A percentile compares a stretch with the other conserved stretches of the same genome.
Conservation (phyloP, 345 rosid genomes). For the Lepidium aucheri region DNA sequence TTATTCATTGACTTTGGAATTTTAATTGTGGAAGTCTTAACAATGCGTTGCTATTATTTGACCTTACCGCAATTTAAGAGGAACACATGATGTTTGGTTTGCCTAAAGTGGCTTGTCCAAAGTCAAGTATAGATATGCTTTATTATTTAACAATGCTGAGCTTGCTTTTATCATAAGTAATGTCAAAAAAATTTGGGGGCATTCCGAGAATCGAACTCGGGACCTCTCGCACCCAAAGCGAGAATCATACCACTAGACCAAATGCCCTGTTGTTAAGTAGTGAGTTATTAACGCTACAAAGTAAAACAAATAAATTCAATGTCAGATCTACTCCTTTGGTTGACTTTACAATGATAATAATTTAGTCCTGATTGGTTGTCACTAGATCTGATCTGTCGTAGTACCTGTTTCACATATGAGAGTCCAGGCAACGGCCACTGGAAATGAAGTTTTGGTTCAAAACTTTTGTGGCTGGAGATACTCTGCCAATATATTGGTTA, state of each 20-base stretch:
- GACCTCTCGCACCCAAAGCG: constrained; percentile 31
- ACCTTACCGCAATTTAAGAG: neutral
- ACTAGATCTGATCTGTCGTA: constrained; percentile 10
- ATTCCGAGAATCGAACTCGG: constrained; percentile 28
- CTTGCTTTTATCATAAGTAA: neutral
- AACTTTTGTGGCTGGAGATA: neutral
- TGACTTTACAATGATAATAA: constrained; percentile 1
- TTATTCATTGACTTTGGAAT: neutral
- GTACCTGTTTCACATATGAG: neutral
- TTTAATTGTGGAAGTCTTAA: constrained; percentile 1
- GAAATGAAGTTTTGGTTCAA: neutral
- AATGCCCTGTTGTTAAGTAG: constrained; percentile 20
- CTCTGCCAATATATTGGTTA: neutral
- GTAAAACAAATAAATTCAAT: neutral
- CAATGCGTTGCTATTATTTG: neutral
- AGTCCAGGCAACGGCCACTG: neutral
- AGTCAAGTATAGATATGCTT: neutral
- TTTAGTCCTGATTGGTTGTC: neutral
- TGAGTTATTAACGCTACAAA: neutral
- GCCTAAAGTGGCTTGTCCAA: neutral
- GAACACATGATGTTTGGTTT: neutral
- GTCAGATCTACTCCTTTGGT: neutral
- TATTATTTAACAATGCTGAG: neutral
- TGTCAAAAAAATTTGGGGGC: neutral
- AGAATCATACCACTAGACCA: constrained; percentile 32